These are phyloP conservation scores for Macrolepiota albuminosa DNA, from an alignment of 768 basidiomycete species.

Conservation along the genomic window DNA sequence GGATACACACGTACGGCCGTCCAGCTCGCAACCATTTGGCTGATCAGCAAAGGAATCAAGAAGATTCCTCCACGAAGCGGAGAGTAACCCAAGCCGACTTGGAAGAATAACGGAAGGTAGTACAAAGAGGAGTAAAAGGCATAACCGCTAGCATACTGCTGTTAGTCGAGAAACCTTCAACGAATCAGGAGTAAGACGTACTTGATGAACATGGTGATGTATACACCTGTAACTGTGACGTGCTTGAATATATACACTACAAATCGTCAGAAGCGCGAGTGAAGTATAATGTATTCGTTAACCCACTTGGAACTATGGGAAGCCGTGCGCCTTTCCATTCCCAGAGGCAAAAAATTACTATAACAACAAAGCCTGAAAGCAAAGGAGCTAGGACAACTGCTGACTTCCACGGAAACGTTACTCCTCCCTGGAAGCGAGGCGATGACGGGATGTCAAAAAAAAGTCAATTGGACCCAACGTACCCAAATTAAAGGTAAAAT, in stretches of 20 bases:
- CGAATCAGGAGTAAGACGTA: constrained; percentile 17
- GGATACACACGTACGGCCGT: constrained; percentile 33
- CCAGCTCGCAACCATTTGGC: constrained; percentile 58
- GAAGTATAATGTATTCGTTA: too few relatives aligned
- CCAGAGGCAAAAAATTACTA: constrained; percentile 59
- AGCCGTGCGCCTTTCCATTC: constrained; percentile 68
- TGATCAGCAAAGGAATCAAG: constrained; percentile 63
- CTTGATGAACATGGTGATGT: constrained; percentile 68
- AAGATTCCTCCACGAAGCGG: constrained; percentile 57
- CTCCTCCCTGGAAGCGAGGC: constrained; percentile 48
- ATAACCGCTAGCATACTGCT: constrained; percentile 38
- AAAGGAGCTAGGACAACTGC: constrained; percentile 59
- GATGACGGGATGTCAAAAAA: not conserved
- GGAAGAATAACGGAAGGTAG: constrained; percentile 75
- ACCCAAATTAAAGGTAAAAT: constrained; percentile 75
- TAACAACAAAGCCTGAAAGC: constrained; percentile 47
- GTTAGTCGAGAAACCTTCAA: not conserved
- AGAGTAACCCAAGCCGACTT: constrained; percentile 62
- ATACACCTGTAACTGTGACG: constrained; percentile 61
- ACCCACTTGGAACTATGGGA: constrained; percentile 65
- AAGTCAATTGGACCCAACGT: constrained; percentile 9
- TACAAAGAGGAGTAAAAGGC: constrained; percentile 62
- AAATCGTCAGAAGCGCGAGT: not conserved
- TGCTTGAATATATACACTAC: constrained; percentile 73
- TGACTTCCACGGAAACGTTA: constrained; percentile 68